Conservation (phyloP, 106 monocot genomes). For the Phalaenopsis aphrodite region DNA sequence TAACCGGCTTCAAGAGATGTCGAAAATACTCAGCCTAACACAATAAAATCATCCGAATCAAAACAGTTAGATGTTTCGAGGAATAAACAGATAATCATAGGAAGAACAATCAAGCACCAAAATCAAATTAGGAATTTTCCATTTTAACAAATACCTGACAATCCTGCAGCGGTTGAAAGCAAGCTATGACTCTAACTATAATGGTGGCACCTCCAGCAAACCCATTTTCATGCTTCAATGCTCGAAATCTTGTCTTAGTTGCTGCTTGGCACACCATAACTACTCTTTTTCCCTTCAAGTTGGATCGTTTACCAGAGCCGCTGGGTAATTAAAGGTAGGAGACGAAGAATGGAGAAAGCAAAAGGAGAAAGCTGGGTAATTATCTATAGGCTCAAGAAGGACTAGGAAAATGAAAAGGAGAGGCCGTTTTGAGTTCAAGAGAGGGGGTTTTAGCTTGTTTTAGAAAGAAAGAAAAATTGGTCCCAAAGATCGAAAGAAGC, state of each 20-base stretch:
- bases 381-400: too few species aligned
- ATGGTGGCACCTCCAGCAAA: conserved; percentile 46
- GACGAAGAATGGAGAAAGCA: neutral
- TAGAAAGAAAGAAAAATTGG: neutral
- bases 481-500: neutral
- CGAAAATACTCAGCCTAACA: conserved; percentile 91
- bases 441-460: neutral
- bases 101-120: neutral
- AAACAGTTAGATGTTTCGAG: neutral
- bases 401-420: neutral
- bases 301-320: neutral
- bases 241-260: conserved; percentile 72
- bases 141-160: conserved; percentile 48
- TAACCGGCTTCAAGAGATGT: conserved; percentile 86
- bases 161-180: conserved; percentile 78
- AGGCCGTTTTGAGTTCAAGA: neutral
- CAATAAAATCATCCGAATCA: neutral
- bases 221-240: conserved; percentile 83
- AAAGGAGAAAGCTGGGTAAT: too few species aligned
- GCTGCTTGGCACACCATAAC: conserved; percentile 91
- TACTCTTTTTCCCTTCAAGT: conserved; percentile 29
- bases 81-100: neutral
- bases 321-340: neutral
- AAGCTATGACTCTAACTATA: conserved; percentile 69
- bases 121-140: too few species aligned